Base-by-base conservation (phyloP, 148 eudicot species). In the Simmondsia chinensis region DNA sequence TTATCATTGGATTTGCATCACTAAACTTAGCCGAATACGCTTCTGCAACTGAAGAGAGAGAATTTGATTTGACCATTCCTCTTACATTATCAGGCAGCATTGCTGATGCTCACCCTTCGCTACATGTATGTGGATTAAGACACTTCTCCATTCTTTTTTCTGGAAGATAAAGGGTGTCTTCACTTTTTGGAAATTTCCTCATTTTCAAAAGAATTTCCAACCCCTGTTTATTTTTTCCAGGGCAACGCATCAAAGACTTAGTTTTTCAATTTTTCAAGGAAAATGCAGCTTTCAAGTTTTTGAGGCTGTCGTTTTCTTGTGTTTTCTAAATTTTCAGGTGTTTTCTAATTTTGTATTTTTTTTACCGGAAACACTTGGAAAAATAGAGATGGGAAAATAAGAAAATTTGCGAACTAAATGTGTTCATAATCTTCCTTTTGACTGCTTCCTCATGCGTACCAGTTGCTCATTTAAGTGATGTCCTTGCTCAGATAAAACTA, bases 11-110 rank as follows among this genome's bases (percentile, higher is more conserved):
- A 28, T 57, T 65, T 35, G 87, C 77, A n/a, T 49, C 70, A 3
- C 47, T 89, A 48, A 81, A 89, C 52, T 71, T 89, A 49, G 95
- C 97, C 56, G 95, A 84, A 43, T 84, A 70, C 54, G 93, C 95
- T 58, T 74, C 81, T 20, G 58, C 49, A 63, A 54, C 56, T 16
- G 87, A 78, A 39, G 76, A 76, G 59, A 69, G 78, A 50, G 77
- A 73, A 27, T 67, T 70, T 50, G 78, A 84, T 9, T 51, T 84
- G 37, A 59, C 56, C 50, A 69, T 89, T 53, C 97, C 97, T 33
- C 62, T 84, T 32, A 40, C 42, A 26, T 24, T 68, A 56, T 56
- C 82, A 8, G 64, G 72, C 48, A 18, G 48, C 49, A 32, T 56
- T 54, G 42, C 68, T 27, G 91, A 84, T 32, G 53, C 64, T 29